Conservation (phyloP, 164 flowering plant species). For the Magnolia kwangsiensis region DNA sequence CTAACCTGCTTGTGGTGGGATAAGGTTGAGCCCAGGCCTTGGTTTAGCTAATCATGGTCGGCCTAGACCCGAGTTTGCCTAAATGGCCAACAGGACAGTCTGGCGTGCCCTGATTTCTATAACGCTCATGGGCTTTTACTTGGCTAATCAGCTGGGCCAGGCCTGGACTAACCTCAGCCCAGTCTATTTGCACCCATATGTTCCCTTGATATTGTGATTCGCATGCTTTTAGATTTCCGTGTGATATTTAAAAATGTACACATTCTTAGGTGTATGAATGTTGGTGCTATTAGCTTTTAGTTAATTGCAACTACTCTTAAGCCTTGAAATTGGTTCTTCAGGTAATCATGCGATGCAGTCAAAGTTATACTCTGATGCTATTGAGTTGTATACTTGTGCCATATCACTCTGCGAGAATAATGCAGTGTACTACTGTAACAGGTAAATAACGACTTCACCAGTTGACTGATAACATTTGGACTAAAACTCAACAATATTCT, state of each 20-base stretch:
- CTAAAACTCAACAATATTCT: neutral
- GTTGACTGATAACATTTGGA: neutral
- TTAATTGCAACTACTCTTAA: too few relatives aligned
- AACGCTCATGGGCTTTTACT: neutral
- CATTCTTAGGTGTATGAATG: neutral
- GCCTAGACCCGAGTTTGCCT: neutral
- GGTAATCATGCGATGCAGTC: conserved; percentile 88
- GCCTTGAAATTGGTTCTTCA: too few relatives aligned
- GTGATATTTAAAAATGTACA: neutral
- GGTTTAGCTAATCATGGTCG: too few relatives aligned
- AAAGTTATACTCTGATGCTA: conserved; percentile 63
- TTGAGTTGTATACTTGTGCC: conserved; percentile 76
- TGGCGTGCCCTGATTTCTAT: neutral
- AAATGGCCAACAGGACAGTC: neutral
- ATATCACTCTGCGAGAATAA: conserved; percentile 70
- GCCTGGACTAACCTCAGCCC: neutral
- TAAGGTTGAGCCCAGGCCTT: neutral
- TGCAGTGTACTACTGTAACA: conserved; percentile 93
- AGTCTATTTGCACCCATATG: neutral
- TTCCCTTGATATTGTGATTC: neutral
- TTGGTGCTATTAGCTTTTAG: neutral
- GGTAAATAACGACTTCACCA: conserved; percentile 31
- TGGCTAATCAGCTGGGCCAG: neutral
- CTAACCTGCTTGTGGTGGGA: neutral
- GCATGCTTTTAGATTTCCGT: neutral